These are phyloP conservation scores for Fragilariopsis cylindrus DNA, from an alignment of 108 stramenopile species.

Conservation along the genomic window DNA sequence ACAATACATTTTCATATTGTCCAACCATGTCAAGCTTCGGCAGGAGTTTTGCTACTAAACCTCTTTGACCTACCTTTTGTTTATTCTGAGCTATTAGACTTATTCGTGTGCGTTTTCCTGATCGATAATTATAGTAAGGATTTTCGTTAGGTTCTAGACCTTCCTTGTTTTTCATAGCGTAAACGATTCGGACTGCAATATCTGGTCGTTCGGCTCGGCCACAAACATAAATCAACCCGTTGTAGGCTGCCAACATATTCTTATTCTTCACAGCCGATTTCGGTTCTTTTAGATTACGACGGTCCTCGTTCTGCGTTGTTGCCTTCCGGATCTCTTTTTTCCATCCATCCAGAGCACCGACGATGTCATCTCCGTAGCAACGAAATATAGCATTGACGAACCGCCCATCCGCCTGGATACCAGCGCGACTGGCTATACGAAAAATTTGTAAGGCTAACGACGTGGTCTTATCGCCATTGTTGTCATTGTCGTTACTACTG, in stretches of 20 bases:
- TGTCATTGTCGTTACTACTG: background rate
- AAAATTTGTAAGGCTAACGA: slow-evolving; percentile 32
- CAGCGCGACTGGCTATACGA: slow-evolving; percentile 30
- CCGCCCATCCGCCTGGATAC: slow-evolving; percentile 65
- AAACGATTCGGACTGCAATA: slow-evolving; percentile 65
- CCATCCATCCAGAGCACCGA: slow-evolving; percentile 65
- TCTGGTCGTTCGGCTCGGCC: slow-evolving; percentile 75
- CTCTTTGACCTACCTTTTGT: background rate
- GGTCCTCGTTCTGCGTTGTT: slow-evolving; percentile 13
- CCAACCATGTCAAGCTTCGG: slow-evolving; percentile 34
- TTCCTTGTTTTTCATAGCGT: slow-evolving; percentile 72
- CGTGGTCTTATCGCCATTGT: background rate
- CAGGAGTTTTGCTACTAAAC: background rate
- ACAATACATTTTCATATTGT: slow-evolving; percentile 66
- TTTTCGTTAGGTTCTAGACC: slow-evolving; percentile 62
- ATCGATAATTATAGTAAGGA: slow-evolving; percentile 54
- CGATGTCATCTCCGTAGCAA: slow-evolving; percentile 75
- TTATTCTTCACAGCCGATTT: background rate
- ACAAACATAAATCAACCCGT: slow-evolving; percentile 77
- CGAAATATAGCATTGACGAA: slow-evolving; percentile 79
- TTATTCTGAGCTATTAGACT: background rate
- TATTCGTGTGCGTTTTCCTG: slow-evolving; percentile 52
- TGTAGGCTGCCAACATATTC: slow-evolving; percentile 78
- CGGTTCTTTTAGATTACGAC: background rate
- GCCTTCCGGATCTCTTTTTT: slow-evolving; percentile 57